Percentiles rank a stretch among this genome's conserved stretches.
phyloP scores from a whole-genome alignment of 306 rosid species.

The Astragalus membranaceus region DNA sequence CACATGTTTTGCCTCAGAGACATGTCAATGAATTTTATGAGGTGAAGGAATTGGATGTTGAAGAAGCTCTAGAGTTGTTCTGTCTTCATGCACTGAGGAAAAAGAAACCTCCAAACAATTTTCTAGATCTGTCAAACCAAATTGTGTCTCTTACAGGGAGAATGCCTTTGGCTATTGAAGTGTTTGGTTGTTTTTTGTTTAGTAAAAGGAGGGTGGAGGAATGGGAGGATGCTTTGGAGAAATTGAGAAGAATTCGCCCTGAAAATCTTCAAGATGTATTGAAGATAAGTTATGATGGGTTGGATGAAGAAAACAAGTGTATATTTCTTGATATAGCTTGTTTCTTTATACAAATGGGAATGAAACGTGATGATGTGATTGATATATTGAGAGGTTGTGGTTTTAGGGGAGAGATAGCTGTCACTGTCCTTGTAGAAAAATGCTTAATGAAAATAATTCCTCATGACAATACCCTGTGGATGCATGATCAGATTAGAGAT shows the following conservation, averaged over 20 bases:
- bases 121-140: conserved; percentile 23
- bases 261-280: conserved; percentile 47
- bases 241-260: conserved; percentile 34
- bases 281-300: conserved; percentile 45
- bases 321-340: conserved; percentile 61
- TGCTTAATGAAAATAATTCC: conserved; percentile 42
- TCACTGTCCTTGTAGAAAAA: conserved; percentile 30
- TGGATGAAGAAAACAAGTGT: conserved; percentile 42
- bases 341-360: conserved; percentile 35
- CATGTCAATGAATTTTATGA: conserved; percentile 25
- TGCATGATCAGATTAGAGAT: conserved; percentile 71
- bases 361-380: conserved; percentile 38
- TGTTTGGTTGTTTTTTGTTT: conserved; percentile 48
- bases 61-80: conserved; percentile 43
- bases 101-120: conserved; percentile 21
- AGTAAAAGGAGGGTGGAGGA: conserved; percentile 36
- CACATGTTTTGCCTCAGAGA: neutral
- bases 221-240: conserved; percentile 45
- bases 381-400: conserved; percentile 58
- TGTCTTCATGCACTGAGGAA: conserved; percentile 49
- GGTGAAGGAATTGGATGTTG: conserved; percentile 30
- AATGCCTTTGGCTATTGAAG: conserved; percentile 69
- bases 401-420: conserved; percentile 38
- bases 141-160: conserved; percentile 50
- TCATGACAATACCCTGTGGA: conserved; percentile 29